Conservation (phyloP, 306 rosid genomes). For the Hippophae tibetana region DNA sequence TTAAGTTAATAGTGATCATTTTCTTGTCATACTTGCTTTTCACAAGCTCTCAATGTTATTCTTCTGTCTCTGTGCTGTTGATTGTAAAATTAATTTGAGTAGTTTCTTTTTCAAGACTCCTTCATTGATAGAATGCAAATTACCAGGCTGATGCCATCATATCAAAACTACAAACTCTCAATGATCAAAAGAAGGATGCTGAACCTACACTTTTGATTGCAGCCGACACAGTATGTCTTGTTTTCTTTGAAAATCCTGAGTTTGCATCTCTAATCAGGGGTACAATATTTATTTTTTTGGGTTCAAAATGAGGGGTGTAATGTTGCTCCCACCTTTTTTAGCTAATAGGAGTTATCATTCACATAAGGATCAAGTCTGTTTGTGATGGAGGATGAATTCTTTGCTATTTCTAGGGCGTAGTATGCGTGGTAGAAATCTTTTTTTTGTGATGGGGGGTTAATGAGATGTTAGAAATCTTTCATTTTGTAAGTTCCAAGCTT, state of each 20-base stretch:
- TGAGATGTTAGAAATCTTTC: no score
- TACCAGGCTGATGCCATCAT: slow-evolving; percentile 85
- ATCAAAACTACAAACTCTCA: slow-evolving; percentile 45
- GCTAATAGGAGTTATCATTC: slow-evolving; percentile 1
- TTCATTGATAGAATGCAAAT: slow-evolving; percentile 27
- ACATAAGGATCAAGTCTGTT: no score
- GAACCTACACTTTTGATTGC: slow-evolving; percentile 70
- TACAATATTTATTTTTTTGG: background rate
- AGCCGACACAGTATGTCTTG: slow-evolving; percentile 75
- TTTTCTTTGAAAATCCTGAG: slow-evolving; percentile 9
- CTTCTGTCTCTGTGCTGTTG: background rate
- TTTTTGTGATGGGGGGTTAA: no score
- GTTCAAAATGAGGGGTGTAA: no score
- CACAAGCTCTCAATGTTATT: background rate
- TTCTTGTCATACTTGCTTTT: background rate
- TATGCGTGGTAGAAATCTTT: no score
- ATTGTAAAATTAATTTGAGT: slow-evolving; percentile 1
- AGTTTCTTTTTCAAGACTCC: slow-evolving; percentile 14
- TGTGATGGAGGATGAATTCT: no score
- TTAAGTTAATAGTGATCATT: background rate
- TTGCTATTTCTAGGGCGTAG: no score
- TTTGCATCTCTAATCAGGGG: background rate
- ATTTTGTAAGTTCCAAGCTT: no score
- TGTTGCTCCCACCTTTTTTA: slow-evolving; percentile 14
- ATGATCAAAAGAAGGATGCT: slow-evolving; percentile 40